Base-by-base conservation (phyloP, 345 rosid genomes). In the Cardamine chenopodiifolia region DNA sequence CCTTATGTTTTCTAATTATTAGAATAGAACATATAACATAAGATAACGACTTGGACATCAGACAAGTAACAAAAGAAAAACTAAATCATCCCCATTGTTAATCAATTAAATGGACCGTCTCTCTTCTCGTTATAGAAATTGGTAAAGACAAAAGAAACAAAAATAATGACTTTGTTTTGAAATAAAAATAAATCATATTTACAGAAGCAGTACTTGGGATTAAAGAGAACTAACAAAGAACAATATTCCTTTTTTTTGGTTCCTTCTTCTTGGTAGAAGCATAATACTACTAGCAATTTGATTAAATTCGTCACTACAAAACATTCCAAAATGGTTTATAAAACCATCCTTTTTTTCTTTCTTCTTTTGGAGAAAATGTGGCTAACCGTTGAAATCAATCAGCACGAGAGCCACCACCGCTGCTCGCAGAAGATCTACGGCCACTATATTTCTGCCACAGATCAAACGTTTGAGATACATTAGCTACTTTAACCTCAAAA, bases 401-500 rank as follows among this genome's bases (percentile, higher is more conserved):
- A 29, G 79, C 79, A 18, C 90, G 89, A 12, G 86, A 73, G 74
- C 68, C 53, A 0, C 67, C 81, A 18, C 87, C 71, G 80, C 88
- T 61, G 57, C 86, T 84, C 39, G 84, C 84, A 68, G 86, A 72
- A 58, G 87, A 63, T 59, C 75, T 84, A 82, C 79, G 79, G 49
- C 90, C 88, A 6, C 81, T 74, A 66, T 82, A 86, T 59, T 82
- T 86, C 85, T 83, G 82, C 62, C 42, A 18, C 47, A 62, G n/a
- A 37, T 37, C 37, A 74, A 48, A 48, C 12, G 28, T 74, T 48
- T 10, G 45, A 48, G 7, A 74, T 22, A 19, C 0, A 37, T 57
- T 45, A 14, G 66, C 42, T 34, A 35, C 12, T 17, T 35, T 14
- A 66, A 57, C 40, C 11, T 63, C 34, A 23, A 23, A 13, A 64